Conservation (phyloP, 495 filamentous ascomycete species). For the Penicillium flavigenum region DNA sequence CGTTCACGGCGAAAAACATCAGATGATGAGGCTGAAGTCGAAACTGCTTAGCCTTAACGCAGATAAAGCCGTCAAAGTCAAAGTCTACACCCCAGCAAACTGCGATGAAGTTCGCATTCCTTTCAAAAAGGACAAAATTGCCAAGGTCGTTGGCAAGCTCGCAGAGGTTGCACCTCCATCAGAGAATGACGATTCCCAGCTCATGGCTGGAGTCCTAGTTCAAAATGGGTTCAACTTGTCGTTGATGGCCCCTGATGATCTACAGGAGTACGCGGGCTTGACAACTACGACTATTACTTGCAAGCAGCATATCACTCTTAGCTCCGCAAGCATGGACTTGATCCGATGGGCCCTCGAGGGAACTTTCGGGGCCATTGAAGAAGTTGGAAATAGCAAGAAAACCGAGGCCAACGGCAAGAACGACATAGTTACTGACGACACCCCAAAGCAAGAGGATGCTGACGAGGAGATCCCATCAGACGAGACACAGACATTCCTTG, state of each 20-base stretch:
- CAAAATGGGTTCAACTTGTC: slow-evolving; percentile 96
- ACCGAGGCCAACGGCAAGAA: slow-evolving; percentile 33
- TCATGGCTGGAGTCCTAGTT: slow-evolving; percentile 87
- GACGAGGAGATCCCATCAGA: slow-evolving; percentile 52
- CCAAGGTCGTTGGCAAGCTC: slow-evolving; percentile 93
- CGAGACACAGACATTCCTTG: slow-evolving; percentile 57
- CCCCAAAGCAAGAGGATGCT: slow-evolving; percentile 44
- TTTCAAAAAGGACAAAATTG: slow-evolving; percentile 92
- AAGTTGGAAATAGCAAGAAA: slow-evolving; percentile 49
- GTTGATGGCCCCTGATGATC: slow-evolving; percentile 92
- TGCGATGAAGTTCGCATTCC: slow-evolving; percentile 94
- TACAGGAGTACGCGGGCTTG: slow-evolving; percentile 91
- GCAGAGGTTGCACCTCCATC: slow-evolving; percentile 72
- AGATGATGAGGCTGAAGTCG: slow-evolving; percentile 96
- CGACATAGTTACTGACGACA: slow-evolving; percentile 35
- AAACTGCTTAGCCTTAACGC: slow-evolving; percentile 89
- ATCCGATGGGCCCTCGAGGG: slow-evolving; percentile 93
- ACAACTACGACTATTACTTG: slow-evolving; percentile 91
- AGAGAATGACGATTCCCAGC: slow-evolving; percentile 45
- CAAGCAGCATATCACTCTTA: slow-evolving; percentile 81
- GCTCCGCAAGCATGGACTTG: slow-evolving; percentile 82
- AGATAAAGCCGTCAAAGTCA: slow-evolving; percentile 72
- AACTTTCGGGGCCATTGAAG: slow-evolving; percentile 85
- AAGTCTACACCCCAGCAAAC: slow-evolving; percentile 89
- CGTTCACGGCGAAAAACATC: slow-evolving; percentile 94